Percentiles rank a stretch among this genome's conserved stretches.
phyloP scores from a whole-genome alignment of 2,329 filamentous ascomycete species.

The Sporothrix protearum region DNA sequence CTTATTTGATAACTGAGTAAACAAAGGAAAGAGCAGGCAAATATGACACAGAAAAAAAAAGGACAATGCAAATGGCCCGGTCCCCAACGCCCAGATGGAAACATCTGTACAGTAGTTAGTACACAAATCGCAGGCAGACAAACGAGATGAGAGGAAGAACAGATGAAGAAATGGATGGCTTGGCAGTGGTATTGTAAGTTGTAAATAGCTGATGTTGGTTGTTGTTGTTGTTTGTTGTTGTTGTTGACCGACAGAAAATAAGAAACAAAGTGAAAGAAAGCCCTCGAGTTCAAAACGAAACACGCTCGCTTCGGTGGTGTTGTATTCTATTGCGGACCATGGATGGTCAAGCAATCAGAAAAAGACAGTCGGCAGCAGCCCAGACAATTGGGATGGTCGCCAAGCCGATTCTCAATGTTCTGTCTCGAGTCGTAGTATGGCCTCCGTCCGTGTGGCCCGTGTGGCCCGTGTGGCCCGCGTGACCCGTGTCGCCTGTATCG shows the following conservation, averaged over 20 bases:
- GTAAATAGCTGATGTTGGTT: not conserved
- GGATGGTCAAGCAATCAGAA: not conserved
- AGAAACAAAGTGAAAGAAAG: not conserved
- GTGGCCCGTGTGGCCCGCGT: no score
- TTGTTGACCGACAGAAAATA: not conserved
- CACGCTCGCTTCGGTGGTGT: slow-evolving; percentile 2
- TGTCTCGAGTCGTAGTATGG: not conserved
- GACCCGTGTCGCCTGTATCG: no score
- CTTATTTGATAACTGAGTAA: not conserved
- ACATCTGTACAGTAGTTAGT: slow-evolving; percentile 20
- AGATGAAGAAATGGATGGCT: not conserved
- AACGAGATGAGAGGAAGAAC: not conserved
- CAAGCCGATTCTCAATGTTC: not conserved
- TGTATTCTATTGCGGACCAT: not conserved
- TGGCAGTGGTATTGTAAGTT: not conserved
- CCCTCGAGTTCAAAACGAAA: not conserved
- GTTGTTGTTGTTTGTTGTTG: no score
- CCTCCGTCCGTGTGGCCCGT: not conserved
- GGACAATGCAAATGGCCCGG: slow-evolving; percentile 16
- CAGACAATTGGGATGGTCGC: not conserved
- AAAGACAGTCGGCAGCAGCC: no score
- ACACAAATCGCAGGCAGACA: slow-evolving; percentile 12
- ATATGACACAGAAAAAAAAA: not conserved
- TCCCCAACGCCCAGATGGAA: slow-evolving; percentile 26
- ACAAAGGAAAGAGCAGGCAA: not conserved